phyloP scores from a whole-genome alignment of 768 basidiomycete genomes.

The Lactarius tabidus region DNA sequence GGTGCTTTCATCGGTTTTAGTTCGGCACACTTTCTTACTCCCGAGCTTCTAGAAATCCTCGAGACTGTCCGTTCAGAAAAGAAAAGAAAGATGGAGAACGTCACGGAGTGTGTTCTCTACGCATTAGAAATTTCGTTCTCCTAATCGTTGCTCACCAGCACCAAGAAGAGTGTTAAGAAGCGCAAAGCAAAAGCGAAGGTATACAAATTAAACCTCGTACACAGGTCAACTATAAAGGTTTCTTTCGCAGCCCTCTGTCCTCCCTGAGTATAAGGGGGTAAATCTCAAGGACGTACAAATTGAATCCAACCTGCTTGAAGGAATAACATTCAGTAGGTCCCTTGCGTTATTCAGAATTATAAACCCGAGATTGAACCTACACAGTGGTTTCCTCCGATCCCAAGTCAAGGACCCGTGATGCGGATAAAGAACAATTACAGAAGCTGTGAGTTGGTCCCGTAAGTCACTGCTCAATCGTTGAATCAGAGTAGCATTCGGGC shows the following conservation, averaged over 20 bases:
- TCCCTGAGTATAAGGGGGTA: slow-evolving; percentile 65
- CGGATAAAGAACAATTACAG: slow-evolving; percentile 66
- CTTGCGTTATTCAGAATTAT: background rate
- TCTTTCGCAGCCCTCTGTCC: slow-evolving; percentile 45
- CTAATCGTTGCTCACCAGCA: slow-evolving; percentile 2
- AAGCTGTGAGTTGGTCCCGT: slow-evolving; percentile 48
- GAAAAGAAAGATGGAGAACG: slow-evolving; percentile 72
- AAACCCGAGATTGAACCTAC: slow-evolving; percentile 4
- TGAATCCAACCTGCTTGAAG: slow-evolving; percentile 64
- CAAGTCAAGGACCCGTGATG: slow-evolving; percentile 58
- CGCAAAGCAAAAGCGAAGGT: slow-evolving; percentile 53
- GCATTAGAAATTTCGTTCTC: background rate
- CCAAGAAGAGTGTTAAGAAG: slow-evolving; percentile 41
- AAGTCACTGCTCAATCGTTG: slow-evolving; percentile 3
- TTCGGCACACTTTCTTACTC: slow-evolving; percentile 1
- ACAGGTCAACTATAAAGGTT: background rate
- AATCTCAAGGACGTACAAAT: slow-evolving; percentile 55
- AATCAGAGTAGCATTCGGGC: slow-evolving; percentile 52
- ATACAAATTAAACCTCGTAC: background rate
- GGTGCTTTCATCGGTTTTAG: slow-evolving; percentile 37
- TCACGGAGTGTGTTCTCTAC: slow-evolving; percentile 40
- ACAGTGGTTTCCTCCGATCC: slow-evolving; percentile 75
- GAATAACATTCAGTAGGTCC: slow-evolving; percentile 72
- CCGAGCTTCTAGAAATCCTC: slow-evolving; percentile 44
- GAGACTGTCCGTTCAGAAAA: slow-evolving; percentile 58